These are phyloP conservation scores for Pleurotus platypus DNA, from an alignment of 768 basidiomycete genomes.

Conservation along the genomic window DNA sequence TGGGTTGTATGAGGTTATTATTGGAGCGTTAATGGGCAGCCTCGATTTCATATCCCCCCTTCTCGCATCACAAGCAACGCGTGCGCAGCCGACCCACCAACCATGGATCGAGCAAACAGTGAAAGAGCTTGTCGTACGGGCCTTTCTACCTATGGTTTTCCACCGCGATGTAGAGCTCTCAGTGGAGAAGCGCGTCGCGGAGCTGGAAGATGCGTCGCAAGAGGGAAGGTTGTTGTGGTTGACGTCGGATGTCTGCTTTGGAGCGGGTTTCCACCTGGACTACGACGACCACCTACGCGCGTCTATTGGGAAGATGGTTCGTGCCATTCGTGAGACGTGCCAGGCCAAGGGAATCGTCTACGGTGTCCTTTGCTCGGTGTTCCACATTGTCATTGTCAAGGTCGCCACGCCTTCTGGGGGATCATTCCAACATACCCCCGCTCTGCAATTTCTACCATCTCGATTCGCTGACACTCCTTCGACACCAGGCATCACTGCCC, in stretches of 20 bases:
- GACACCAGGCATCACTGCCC: slow-evolving; percentile 13
- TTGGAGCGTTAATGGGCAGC: slow-evolving; percentile 7
- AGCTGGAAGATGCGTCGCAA: neutral
- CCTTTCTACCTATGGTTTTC: neutral
- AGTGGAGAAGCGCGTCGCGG: neutral
- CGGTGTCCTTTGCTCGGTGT: slow-evolving; percentile 16
- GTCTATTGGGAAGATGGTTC: neutral
- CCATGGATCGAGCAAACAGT: neutral
- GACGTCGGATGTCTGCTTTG: slow-evolving; percentile 6
- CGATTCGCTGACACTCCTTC: slow-evolving; percentile 2
- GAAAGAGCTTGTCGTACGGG: neutral
- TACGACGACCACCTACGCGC: slow-evolving; percentile 11
- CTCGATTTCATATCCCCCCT: neutral
- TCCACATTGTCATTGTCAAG: slow-evolving; percentile 16
- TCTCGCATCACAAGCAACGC: slow-evolving; percentile 6
- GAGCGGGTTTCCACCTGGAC: slow-evolving; percentile 16
- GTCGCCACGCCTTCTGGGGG: slow-evolving; percentile 6
- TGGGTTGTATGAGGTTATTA: slow-evolving; percentile 13
- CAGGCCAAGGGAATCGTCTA: neutral
- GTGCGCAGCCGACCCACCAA: neutral
- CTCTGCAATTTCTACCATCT: slow-evolving; percentile 4
- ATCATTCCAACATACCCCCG: neutral
- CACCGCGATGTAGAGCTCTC: neutral
- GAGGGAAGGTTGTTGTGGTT: neutral
- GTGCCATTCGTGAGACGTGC: neutral